Evolutionary conservation across 208 protist species (phyloP).

Genomic region (Acanthamoeba triangularis): DNA sequence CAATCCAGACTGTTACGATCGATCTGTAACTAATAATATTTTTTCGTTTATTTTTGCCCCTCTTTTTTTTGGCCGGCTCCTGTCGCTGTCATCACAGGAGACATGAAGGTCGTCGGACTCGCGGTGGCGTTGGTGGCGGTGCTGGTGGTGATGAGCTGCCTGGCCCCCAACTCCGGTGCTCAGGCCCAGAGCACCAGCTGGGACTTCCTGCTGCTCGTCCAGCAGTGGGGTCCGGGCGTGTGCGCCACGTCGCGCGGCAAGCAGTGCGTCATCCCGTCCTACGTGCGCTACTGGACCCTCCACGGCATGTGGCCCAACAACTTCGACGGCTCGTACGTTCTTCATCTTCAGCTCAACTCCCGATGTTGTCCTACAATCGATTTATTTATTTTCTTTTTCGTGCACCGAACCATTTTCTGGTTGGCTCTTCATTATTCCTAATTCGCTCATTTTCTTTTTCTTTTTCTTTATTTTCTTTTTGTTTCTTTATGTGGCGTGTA

Average conservation of each 20-base stretch:
- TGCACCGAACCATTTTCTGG: background rate
- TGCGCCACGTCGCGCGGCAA: constrained; percentile 55
- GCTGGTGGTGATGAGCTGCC: background rate
- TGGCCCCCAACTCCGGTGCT: background rate
- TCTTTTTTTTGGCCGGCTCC: no score
- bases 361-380: no score
- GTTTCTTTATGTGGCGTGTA: background rate
- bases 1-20: no score
- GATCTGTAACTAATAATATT: background rate
- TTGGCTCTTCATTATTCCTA: background rate
- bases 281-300: constrained; percentile 73
- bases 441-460: background rate
- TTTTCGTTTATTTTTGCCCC: background rate
- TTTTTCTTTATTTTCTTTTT: background rate
- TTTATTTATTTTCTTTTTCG: background rate
- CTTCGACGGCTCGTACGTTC: constrained; percentile 45
- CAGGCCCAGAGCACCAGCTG: constrained; percentile 48
- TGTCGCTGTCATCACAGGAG: background rate
- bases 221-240: constrained; percentile 74
- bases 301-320: constrained; percentile 76
- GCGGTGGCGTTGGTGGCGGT: constrained; percentile 29
- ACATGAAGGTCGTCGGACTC: constrained; percentile 31
- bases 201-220: constrained; percentile 74
- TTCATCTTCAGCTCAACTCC: background rate
- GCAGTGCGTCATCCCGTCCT: constrained; percentile 59